Base-by-base conservation (phyloP, 345 rosid species). In the Aethionema arabicum region DNA sequence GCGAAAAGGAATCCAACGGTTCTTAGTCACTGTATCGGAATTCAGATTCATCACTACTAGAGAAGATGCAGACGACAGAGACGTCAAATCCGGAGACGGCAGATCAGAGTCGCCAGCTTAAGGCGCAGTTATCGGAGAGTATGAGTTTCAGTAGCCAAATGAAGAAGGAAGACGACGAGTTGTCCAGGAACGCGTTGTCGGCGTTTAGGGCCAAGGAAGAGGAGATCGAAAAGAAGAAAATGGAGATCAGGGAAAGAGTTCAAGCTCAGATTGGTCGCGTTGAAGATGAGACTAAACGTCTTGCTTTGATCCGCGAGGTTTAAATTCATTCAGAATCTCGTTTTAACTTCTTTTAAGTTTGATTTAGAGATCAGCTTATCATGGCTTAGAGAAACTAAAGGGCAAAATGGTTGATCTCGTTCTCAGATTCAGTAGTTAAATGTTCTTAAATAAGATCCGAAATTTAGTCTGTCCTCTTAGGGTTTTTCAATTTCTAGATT, bases 151-250 rank as follows among this genome's bases (percentile, higher is more conserved):
- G 84, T 82, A 85, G 95, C 76, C 87, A 83, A 58, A 74, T 89
- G 85, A 85, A 93, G 16, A 84, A 83, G 74, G 98, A 89, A 74
- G 98, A 92, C 63, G 98, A 92, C 29, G 95, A 89, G 87, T 74
- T 87, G 77, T 78, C 95, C 0, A 75, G 72, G 77, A 85, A 96
- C 44, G 97, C 95, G 1, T 88, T 92, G 38, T 83, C 93, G 14
- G 72, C 83, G 21, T 92, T 92, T 48, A 85, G 81, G 65, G 98
- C 98, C 43, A 92, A 92, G 66, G 98, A 92, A 70, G 98, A 92
- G 52, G 98, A 92, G 83, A 92, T 92, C 65, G 95, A 92, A 82
- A 81, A 65, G 86, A 89, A 80, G 80, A 92, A 83, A 78, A 73
- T 81, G 79, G 97, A 92, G 80, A 93, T 92, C 32, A 75, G 86